Evolutionary conservation across 768 basidiomycete species (phyloP).

Genomic region (Panus rudis): DNA sequence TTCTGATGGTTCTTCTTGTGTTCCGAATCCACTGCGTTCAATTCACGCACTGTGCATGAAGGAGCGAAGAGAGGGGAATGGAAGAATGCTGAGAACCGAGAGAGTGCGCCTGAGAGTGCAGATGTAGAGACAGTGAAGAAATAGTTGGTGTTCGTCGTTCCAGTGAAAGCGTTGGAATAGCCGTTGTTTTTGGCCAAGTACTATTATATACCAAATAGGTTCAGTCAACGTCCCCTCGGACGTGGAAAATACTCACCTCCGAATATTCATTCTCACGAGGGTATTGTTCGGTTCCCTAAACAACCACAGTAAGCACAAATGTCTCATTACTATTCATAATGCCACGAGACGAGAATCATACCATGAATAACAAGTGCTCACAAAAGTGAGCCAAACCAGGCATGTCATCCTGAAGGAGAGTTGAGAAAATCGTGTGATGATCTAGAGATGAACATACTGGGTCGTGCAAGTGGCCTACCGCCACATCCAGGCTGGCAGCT

Average conservation of each 20-base stretch:
- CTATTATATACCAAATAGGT: conserved; percentile 27
- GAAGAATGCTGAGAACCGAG: conserved; percentile 83
- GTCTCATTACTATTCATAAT: too few relatives aligned
- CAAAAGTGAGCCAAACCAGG: conserved; percentile 93
- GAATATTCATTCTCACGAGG: conserved; percentile 94
- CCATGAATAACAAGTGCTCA: conserved; percentile 96
- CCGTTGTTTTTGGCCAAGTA: conserved; percentile 80
- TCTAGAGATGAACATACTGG: conserved; percentile 49
- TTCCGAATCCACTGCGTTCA: conserved; percentile 95
- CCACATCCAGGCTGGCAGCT: conserved; percentile 90
- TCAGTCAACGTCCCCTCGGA: neutral
- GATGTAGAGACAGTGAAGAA: conserved; percentile 65
- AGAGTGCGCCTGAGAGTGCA: conserved; percentile 61
- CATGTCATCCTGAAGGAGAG: conserved; percentile 62
- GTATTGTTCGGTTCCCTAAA: conserved; percentile 73
- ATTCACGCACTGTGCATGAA: conserved; percentile 80
- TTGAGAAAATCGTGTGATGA: neutral
- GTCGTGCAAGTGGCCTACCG: conserved; percentile 89
- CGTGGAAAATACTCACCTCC: conserved; percentile 40
- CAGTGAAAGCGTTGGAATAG: conserved; percentile 87
- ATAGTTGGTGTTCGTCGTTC: conserved; percentile 88
- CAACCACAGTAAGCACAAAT: neutral
- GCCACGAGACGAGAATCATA: conserved; percentile 33
- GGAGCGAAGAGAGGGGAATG: conserved; percentile 85
- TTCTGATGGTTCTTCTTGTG: conserved; percentile 93